Evolutionary conservation across 495 filamentous ascomycete genomes (phyloP).

Genomic region (Daldinia caldariorum): DNA sequence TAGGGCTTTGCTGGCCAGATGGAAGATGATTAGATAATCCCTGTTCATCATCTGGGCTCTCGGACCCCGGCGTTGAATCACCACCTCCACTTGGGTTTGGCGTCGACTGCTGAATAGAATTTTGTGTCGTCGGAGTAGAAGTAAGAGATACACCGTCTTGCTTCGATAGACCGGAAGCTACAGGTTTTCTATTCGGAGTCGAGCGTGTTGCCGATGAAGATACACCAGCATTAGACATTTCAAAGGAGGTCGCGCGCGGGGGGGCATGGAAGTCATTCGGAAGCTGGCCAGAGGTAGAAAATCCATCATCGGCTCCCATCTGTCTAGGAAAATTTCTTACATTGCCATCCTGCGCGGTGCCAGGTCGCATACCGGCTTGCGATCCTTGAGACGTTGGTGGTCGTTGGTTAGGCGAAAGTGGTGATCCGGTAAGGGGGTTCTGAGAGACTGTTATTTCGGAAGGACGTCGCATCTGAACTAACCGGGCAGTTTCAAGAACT

Average conservation of each 20-base stretch:
- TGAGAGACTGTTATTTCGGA: constrained; percentile 45
- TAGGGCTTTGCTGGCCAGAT: constrained; percentile 44
- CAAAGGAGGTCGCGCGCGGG: constrained; percentile 29
- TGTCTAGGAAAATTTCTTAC: constrained; percentile 4
- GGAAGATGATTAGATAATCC: constrained; percentile 39
- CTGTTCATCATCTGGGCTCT: constrained; percentile 30
- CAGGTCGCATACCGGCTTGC: constrained; percentile 26
- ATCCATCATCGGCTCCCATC: constrained; percentile 9
- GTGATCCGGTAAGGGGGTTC: constrained; percentile 17
- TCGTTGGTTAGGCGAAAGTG: constrained; percentile 24
- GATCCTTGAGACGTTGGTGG: constrained; percentile 23
- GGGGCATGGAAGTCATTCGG: constrained; percentile 28
- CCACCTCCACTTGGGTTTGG: background rate
- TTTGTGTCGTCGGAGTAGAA: constrained; percentile 14
- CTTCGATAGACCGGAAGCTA: constrained; percentile 33
- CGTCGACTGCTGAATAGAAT: background rate
- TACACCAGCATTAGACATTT: constrained; percentile 17
- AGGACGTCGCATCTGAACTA: constrained; percentile 40
- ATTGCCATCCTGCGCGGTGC: constrained; percentile 13
- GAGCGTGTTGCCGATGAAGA: constrained; percentile 16
- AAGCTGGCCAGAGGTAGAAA: constrained; percentile 15
- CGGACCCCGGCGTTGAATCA: constrained; percentile 24
- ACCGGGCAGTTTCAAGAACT: constrained; percentile 41
- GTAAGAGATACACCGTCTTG: constrained; percentile 29
- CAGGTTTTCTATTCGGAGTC: constrained; percentile 46